Evolutionary conservation across 2,329 filamentous ascomycete species (phyloP).

Genomic region (Cordyceps javanica): DNA sequence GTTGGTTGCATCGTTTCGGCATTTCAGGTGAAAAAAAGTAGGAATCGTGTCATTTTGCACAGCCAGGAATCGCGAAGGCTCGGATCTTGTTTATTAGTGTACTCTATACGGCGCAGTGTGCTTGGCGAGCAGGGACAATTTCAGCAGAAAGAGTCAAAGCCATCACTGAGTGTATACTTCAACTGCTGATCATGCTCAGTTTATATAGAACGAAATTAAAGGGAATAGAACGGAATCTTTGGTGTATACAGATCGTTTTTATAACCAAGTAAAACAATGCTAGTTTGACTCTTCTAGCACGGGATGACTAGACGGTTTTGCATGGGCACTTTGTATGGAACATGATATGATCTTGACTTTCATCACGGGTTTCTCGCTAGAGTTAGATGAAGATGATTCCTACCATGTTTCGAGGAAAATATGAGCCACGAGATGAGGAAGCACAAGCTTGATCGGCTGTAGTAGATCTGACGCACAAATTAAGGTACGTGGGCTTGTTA

Average conservation of each 20-base stretch:
- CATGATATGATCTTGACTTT: too few relatives aligned
- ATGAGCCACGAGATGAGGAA: background rate
- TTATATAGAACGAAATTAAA: background rate
- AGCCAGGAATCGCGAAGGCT: background rate
- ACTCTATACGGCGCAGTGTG: background rate
- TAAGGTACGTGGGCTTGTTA: background rate
- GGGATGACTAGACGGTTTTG: background rate
- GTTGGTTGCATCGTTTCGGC: background rate
- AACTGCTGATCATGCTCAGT: background rate
- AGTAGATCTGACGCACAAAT: background rate
- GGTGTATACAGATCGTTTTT: background rate
- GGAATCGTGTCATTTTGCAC: background rate
- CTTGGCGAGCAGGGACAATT: background rate
- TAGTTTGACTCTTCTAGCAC: background rate
- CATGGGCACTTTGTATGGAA: too few relatives aligned
- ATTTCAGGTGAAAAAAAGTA: conserved; percentile 1
- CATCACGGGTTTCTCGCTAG: too few relatives aligned
- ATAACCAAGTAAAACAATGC: too few relatives aligned
- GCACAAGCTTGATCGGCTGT: background rate
- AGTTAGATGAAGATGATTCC: too few relatives aligned
- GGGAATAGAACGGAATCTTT: background rate
- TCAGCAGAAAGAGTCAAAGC: background rate
- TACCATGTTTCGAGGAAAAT: background rate
- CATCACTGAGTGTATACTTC: background rate
- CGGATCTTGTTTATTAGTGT: background rate